Conservation (phyloP, 495 filamentous ascomycete genomes). For the Aspergillus taichungensis region DNA sequence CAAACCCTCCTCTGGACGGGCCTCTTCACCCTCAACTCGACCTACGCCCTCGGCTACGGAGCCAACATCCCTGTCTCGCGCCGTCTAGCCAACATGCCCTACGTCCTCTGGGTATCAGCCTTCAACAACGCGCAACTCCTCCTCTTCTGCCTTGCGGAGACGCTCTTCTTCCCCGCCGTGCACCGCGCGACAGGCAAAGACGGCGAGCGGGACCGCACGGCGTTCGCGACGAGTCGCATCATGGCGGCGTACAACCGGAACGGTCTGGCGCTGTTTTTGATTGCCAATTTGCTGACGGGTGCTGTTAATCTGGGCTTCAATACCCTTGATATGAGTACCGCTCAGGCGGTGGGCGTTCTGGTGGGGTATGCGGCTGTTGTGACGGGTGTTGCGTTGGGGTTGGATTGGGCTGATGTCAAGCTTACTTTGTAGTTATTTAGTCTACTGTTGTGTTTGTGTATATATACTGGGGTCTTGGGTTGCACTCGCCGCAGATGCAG, state of each 20-base stretch:
- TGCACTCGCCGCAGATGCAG: too few species aligned
- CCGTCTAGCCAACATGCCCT: slow-evolving; percentile 86
- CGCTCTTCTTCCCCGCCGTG: slow-evolving; percentile 61
- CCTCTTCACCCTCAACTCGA: slow-evolving; percentile 58
- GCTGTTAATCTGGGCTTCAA: slow-evolving; percentile 76
- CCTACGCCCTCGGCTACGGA: slow-evolving; percentile 57
- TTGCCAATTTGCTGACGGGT: slow-evolving; percentile 85
- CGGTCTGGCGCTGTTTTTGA: slow-evolving; percentile 75
- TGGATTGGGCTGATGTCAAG: slow-evolving; percentile 66
- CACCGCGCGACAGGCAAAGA: slow-evolving; percentile 44
- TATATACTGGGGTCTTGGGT: neutral
- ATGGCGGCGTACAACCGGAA: slow-evolving; percentile 81
- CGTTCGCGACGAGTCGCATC: slow-evolving; percentile 67
- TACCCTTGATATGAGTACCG: slow-evolving; percentile 59
- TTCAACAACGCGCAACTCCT: slow-evolving; percentile 79
- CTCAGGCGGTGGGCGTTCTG: slow-evolving; percentile 63
- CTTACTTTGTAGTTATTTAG: slow-evolving; percentile 48
- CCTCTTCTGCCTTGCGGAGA: slow-evolving; percentile 68
- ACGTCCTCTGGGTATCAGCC: slow-evolving; percentile 80
- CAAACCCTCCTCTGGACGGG: slow-evolving; percentile 58
- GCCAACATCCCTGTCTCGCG: slow-evolving; percentile 65
- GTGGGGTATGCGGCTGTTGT: slow-evolving; percentile 60
- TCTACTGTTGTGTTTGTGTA: neutral
- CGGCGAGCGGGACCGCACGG: slow-evolving; percentile 46
- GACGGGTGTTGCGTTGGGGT: slow-evolving; percentile 54